Evolutionary conservation across 768 basidiomycete species (phyloP).

Genomic region (Cystofilobasidium bisporidii): DNA sequence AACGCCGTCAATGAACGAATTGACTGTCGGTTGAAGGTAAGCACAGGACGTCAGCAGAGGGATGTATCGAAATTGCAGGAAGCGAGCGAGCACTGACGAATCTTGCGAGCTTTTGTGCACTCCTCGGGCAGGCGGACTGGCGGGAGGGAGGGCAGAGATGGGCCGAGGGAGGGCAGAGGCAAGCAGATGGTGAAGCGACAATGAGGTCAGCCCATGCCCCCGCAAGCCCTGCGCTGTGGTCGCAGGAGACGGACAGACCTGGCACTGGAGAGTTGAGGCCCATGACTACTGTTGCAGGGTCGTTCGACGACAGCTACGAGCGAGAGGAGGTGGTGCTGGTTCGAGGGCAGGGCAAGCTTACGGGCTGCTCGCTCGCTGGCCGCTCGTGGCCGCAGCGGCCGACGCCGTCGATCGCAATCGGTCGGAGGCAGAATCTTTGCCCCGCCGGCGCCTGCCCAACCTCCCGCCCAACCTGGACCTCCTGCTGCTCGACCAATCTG

Average conservation of each 20-base stretch:
- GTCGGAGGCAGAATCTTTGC: too few species aligned
- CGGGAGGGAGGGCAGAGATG: not conserved
- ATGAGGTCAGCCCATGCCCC: not conserved
- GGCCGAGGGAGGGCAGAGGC: not conserved
- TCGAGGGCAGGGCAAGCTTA: too few species aligned
- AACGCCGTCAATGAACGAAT: conserved; percentile 64
- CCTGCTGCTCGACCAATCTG: too few species aligned
- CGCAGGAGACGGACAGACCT: conserved; percentile 1
- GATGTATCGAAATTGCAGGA: not conserved
- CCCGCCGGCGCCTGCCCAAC: too few species aligned
- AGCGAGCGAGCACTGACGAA: conserved; percentile 49
- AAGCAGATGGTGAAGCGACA: too few species aligned
- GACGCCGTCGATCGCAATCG: too few species aligned
- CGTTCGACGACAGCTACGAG: too few species aligned
- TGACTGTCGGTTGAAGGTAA: conserved; percentile 46
- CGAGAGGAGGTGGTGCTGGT: too few species aligned
- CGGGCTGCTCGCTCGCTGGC: too few species aligned
- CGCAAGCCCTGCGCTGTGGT: too few species aligned
- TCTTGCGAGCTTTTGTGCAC: conserved; percentile 76
- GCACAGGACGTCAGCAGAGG: conserved; percentile 2
- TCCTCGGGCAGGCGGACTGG: conserved; percentile 62
- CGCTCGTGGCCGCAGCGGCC: too few species aligned
- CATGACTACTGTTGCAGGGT: not conserved
- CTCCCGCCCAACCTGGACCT: too few species aligned
- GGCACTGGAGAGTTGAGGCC: conserved; percentile 27